phyloP scores from a whole-genome alignment of 2,329 filamentous ascomycete species.

The Aspergillus viridinutans region DNA sequence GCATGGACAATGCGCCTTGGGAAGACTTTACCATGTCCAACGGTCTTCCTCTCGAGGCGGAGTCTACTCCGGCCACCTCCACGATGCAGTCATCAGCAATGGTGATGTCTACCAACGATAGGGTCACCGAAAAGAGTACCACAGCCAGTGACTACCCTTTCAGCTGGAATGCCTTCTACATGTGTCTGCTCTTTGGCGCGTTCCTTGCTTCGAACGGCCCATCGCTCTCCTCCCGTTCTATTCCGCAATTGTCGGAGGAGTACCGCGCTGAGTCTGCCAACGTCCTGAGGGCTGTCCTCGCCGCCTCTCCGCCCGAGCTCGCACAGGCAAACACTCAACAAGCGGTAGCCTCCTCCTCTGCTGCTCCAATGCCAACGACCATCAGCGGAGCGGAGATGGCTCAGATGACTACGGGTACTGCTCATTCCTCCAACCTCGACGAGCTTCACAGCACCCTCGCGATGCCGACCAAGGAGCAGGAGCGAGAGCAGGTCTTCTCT shows the following conservation, averaged over 20 bases:
- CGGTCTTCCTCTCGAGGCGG: conserved; percentile 47
- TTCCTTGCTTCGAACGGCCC: conserved; percentile 87
- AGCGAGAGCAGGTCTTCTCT: conserved; percentile 82
- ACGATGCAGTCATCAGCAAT: conserved; percentile 22
- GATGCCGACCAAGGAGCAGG: conserved; percentile 75
- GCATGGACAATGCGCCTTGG: conserved; percentile 73
- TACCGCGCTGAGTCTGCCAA: conserved; percentile 47
- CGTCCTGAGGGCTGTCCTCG: conserved; percentile 44
- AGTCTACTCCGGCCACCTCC: conserved; percentile 30
- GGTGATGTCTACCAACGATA: conserved; percentile 41
- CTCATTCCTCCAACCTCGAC: conserved; percentile 48
- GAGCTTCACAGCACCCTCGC: conserved; percentile 66
- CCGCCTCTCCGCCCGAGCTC: conserved; percentile 41
- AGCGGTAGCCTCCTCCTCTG: conserved; percentile 21
- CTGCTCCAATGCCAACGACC: conserved; percentile 26
- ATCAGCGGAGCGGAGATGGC: conserved; percentile 38
- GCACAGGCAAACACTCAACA: conserved; percentile 49
- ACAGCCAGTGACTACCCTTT: conserved; percentile 66
- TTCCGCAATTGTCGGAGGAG: conserved; percentile 44
- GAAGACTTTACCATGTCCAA: conserved; percentile 75
- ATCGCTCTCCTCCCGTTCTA: conserved; percentile 56
- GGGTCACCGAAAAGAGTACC: conserved; percentile 29
- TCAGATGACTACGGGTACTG: conserved; percentile 31
- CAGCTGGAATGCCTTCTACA: conserved; percentile 68
- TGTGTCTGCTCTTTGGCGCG: conserved; percentile 94